A percentile compares a stretch with the other conserved stretches of the same genome.
phyloP scores from a whole-genome alignment of 2,329 filamentous ascomycete species.

The Fusarium nurragi region DNA sequence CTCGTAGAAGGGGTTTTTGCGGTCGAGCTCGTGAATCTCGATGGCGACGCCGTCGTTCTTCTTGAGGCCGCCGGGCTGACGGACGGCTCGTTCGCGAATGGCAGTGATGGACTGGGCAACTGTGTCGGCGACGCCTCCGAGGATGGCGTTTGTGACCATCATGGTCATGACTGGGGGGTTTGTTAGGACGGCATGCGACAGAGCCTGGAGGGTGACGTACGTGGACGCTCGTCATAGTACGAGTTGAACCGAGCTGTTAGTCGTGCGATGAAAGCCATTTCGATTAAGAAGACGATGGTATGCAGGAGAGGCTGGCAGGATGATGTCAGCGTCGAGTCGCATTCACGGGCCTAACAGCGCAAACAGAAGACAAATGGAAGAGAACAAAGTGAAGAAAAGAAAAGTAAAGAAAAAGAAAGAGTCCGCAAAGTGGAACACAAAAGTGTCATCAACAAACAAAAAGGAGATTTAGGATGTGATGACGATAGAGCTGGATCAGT shows the following conservation, averaged over 20 bases:
- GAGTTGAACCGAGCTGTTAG: constrained; percentile 89
- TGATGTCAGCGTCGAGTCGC: constrained; percentile 38
- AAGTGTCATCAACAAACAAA: constrained; percentile 8
- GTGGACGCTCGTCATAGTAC: constrained; percentile 90
- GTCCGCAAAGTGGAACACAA: neutral
- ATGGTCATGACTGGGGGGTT: constrained; percentile 82
- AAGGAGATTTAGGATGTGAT: constrained; percentile 12
- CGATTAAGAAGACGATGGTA: constrained; percentile 82
- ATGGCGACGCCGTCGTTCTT: constrained; percentile 81
- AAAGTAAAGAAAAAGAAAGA: neutral
- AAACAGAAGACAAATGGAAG: neutral
- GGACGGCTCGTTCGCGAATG: constrained; percentile 72
- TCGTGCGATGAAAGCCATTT: constrained; percentile 86
- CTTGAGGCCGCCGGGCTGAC: constrained; percentile 67
- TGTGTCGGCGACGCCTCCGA: constrained; percentile 95
- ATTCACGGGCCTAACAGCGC: constrained; percentile 15
- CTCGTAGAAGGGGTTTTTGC: constrained; percentile 74
- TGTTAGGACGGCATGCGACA: constrained; percentile 4
- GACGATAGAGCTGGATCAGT: constrained; percentile 16
- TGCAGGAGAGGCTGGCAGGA: constrained; percentile 83
- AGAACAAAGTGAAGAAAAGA: neutral
- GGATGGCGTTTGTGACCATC: constrained; percentile 97
- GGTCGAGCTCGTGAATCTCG: constrained; percentile 88
- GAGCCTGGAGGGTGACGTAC: constrained; percentile 57
- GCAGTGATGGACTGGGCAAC: constrained; percentile 93